These are phyloP conservation scores for Haberlea rhodopensis DNA, from an alignment of 257 asterid species.

Conservation along the genomic window DNA sequence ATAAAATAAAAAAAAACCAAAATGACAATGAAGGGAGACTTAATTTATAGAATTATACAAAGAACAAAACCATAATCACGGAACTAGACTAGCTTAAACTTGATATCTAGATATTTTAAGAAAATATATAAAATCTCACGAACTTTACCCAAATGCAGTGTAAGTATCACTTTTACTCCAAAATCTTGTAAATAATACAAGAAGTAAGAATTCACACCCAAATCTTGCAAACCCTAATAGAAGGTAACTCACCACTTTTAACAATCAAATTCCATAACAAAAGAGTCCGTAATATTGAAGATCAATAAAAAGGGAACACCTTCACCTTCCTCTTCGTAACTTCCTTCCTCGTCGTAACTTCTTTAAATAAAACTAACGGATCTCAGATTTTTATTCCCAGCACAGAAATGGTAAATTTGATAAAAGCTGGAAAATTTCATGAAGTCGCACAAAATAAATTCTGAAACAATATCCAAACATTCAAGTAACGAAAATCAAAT, in stretches of 20 bases:
- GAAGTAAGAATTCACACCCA: conserved; percentile 15
- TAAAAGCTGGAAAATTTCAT: not conserved
- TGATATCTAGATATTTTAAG: not conserved
- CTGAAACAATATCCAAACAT: not conserved
- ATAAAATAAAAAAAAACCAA: conserved; percentile 6
- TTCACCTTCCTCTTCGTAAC: conserved; percentile 2
- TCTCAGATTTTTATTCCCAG: conserved; percentile 12
- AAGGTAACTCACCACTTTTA: not conserved
- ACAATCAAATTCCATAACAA: conserved; percentile 23
- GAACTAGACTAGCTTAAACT: conserved; percentile 6
- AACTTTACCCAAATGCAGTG: too few relatives aligned
- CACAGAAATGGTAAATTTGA: conserved; percentile 9
- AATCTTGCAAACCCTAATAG: conserved; percentile 5
- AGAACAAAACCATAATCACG: conserved; percentile 11
- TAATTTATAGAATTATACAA: not conserved
- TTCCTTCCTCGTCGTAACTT: conserved; percentile 8
- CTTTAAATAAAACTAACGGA: not conserved
- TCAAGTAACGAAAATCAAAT: not conserved
- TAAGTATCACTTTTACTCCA: not conserved
- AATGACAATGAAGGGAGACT: conserved; percentile 6
- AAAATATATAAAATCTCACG: not conserved
- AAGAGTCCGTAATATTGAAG: conserved; percentile 12
- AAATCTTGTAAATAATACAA: not conserved
- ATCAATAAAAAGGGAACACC: not conserved
- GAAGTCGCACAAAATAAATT: not conserved